Evolutionary conservation across 2,329 filamentous ascomycete species (phyloP).

Genomic region (Amauroascus verrucosus): DNA sequence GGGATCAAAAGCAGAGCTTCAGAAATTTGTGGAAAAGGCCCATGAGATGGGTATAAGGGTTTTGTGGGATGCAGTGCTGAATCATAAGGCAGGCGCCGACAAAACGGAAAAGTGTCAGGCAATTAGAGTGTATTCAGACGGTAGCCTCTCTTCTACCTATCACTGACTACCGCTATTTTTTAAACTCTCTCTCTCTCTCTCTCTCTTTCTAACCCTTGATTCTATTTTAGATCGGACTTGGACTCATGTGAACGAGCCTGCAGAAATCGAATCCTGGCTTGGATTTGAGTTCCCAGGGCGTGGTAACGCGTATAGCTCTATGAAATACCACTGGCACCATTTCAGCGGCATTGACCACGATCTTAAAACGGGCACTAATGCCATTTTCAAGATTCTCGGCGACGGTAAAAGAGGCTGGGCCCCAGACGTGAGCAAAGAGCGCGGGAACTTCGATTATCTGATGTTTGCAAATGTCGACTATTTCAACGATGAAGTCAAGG

Average conservation of each 20-base stretch:
- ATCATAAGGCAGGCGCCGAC: slow-evolving; percentile 62
- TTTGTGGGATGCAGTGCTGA: slow-evolving; percentile 62
- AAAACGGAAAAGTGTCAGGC: slow-evolving; percentile 52
- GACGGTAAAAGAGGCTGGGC: slow-evolving; percentile 55
- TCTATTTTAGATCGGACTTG: slow-evolving; percentile 9
- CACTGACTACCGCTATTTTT: not conserved
- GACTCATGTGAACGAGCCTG: slow-evolving; percentile 38
- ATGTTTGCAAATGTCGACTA: slow-evolving; percentile 66
- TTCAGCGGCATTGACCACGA: slow-evolving; percentile 61
- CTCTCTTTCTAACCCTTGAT: not conserved
- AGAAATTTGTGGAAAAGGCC: slow-evolving; percentile 43
- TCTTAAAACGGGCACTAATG: slow-evolving; percentile 45
- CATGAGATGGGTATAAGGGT: slow-evolving; percentile 46
- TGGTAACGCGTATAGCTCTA: slow-evolving; percentile 47
- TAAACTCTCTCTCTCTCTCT: not conserved
- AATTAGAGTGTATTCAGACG: slow-evolving; percentile 51
- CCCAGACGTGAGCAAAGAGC: slow-evolving; percentile 49
- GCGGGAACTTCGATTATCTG: slow-evolving; percentile 58
- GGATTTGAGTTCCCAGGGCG: slow-evolving; percentile 57
- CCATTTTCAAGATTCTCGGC: slow-evolving; percentile 56
- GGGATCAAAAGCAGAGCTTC: slow-evolving; percentile 54
- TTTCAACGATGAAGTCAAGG: slow-evolving; percentile 50
- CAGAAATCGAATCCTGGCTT: slow-evolving; percentile 58
- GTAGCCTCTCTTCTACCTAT: slow-evolving; percentile 20
- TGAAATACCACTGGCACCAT: slow-evolving; percentile 58